Conservation (phyloP, 179 eudicot species). For the Camellia oleifera region DNA sequence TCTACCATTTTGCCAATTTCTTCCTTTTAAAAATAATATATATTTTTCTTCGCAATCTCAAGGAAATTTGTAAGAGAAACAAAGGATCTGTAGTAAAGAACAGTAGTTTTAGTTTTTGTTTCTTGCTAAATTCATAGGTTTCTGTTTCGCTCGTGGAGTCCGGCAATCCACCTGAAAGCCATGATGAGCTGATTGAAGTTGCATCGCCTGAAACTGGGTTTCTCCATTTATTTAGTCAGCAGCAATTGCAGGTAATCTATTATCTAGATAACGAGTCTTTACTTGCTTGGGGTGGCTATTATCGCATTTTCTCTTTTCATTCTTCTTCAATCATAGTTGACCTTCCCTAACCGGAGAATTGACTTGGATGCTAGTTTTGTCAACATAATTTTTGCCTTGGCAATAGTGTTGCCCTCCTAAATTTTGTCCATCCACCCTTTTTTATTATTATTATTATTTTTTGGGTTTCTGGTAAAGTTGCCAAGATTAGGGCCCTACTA, state of each 20-base stretch:
- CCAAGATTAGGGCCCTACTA: not conserved
- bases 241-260: conserved; percentile 73
- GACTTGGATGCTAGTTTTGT: not conserved
- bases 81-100: not conserved
- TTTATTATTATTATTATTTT: too few relatives aligned
- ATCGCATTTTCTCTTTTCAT: too few relatives aligned
- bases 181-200: conserved; percentile 73
- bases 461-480: not conserved
- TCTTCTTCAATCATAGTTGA: too few relatives aligned
- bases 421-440: not conserved
- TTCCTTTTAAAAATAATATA: not conserved
- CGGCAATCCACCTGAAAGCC: conserved; percentile 57
- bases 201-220: conserved; percentile 68
- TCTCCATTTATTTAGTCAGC: conserved; percentile 74
- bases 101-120: not conserved
- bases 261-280: not conserved
- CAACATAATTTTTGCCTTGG: not conserved
- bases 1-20: not conserved
- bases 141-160: conserved; percentile 76
- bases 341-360: not conserved
- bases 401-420: not conserved
- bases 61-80: not conserved
- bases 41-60: not conserved
- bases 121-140: conserved; percentile 41
- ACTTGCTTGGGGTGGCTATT: not conserved